These are phyloP conservation scores for Diplodia corticola DNA, from an alignment of 2,329 filamentous ascomycete species.

Conservation along the genomic window DNA sequence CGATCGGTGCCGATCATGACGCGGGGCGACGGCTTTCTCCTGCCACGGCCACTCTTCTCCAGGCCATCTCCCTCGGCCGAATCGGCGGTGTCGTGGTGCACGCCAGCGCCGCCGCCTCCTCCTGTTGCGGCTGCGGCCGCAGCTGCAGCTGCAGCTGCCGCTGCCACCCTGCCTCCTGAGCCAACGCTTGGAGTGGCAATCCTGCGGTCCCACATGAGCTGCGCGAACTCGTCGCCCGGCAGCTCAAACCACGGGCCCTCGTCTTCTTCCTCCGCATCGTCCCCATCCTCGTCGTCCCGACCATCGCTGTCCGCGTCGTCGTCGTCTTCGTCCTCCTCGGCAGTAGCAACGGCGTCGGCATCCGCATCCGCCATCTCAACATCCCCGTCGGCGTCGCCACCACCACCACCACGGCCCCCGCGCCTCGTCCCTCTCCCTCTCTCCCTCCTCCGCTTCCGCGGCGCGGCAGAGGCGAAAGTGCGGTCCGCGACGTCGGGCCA, in stretches of 20 bases:
- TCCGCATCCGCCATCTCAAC: constrained; percentile 35
- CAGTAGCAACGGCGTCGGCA: constrained; percentile 38
- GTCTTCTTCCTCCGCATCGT: constrained; percentile 38
- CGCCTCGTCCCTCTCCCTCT: no score
- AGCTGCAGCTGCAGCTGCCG: neutral
- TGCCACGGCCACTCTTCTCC: neutral
- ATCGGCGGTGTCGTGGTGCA: no score
- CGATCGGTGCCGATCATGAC: neutral
- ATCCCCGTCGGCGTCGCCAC: constrained; percentile 36
- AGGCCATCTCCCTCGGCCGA: constrained; percentile 2
- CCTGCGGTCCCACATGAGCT: constrained; percentile 46
- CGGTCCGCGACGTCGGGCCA: constrained; percentile 51
- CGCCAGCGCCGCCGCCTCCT: constrained; percentile 10
- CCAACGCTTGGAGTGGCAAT: constrained; percentile 9
- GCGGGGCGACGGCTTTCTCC: neutral
- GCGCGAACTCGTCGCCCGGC: constrained; percentile 46
- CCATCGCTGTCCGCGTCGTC: constrained; percentile 37
- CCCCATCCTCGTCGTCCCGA: constrained; percentile 38
- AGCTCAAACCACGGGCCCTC: constrained; percentile 44
- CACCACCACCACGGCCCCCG: no score
- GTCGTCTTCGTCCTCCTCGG: constrained; percentile 39
- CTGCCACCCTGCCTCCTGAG: neutral
- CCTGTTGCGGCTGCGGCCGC: neutral
- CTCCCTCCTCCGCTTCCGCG: constrained; percentile 40
- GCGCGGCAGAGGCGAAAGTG: constrained; percentile 25